Evolutionary conservation across 2,329 filamentous ascomycete species (phyloP), one percentile per base, ranked within the genome.

Genomic region (Mycosphaerelloides madeirae): DNA sequence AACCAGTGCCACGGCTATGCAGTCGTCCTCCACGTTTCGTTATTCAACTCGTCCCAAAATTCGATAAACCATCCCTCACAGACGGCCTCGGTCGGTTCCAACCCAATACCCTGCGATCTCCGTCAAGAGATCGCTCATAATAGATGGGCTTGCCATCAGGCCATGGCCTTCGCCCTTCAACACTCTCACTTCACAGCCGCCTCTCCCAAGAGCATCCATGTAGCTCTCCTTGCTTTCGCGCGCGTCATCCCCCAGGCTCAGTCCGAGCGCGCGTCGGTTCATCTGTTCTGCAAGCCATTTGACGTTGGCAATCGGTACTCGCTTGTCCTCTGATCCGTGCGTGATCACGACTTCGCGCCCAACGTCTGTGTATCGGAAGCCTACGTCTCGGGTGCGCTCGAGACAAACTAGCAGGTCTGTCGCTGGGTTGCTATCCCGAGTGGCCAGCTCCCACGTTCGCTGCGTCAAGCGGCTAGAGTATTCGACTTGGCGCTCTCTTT

Each of bases 341-440:
- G 96, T 91, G 53, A 98, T 95, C 18, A 96, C 84, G 0, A 97
- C 86, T 0, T 87, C 80, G 7, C 89, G 80, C 5, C 85, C 94
- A 54, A 98, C 95, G 63, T 98, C 93, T 14, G 95, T 91, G 62
- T 98, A 98, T 38, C 90, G 82, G 70, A 98, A 98, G 0, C 93
- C 93, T 57, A 98, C 95, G 0, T 86, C 83, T 58, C 95, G 88
- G 20, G 87, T 80, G 16, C 93, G 81, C 66, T 98, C 93, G 1
- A 98, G 75, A 62, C 93, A 98, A 5, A 96, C 86, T 1, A 98
- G 74, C 14, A 98, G 71, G 65, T 98, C 93, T 0, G 95, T 87
- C 1, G 93, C 91, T 0, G 93, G 93, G 62, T 98, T 97, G 2
- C 90, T 89, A 38, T 90, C 85, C 1, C 84, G 84, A 0, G 91